Conservation (phyloP, 2,329 filamentous ascomycete genomes). For the Aureobasidium uvarum region DNA sequence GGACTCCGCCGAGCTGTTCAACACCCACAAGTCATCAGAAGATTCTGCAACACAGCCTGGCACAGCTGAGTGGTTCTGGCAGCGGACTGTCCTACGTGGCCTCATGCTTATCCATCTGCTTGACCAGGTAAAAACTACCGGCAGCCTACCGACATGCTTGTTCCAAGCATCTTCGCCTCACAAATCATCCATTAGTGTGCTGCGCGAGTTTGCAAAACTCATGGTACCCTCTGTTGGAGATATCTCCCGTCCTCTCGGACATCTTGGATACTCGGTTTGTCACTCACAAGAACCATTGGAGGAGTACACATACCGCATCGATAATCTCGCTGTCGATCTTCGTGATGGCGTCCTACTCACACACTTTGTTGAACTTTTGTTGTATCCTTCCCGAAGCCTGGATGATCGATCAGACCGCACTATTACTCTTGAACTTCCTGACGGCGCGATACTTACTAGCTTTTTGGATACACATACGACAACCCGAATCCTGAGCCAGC, state of each 20-base stretch:
- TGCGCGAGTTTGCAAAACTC: constrained; percentile 53
- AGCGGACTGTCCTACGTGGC: constrained; percentile 57
- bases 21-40: constrained; percentile 10
- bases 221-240: constrained; percentile 61
- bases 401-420: constrained; percentile 37
- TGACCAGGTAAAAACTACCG: constrained; percentile 52
- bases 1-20: constrained; percentile 40
- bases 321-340: constrained; percentile 61
- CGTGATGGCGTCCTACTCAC: constrained; percentile 61
- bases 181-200: constrained; percentile 57
- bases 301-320: constrained; percentile 58
- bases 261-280: constrained; percentile 56
- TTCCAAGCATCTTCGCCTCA: constrained; percentile 53
- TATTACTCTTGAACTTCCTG: constrained; percentile 48
- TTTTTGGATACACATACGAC: constrained; percentile 32
- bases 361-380: constrained; percentile 58
- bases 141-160: constrained; percentile 44
- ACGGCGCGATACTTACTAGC: constrained; percentile 46
- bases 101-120: constrained; percentile 61
- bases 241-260: constrained; percentile 54
- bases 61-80: constrained; percentile 51
- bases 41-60: constrained; percentile 36
- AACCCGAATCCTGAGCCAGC: constrained; percentile 53
- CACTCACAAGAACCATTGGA: constrained; percentile 58
- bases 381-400: constrained; percentile 44